Conservation (phyloP, 2,329 filamentous ascomycete genomes). For the Beauveria australis region DNA sequence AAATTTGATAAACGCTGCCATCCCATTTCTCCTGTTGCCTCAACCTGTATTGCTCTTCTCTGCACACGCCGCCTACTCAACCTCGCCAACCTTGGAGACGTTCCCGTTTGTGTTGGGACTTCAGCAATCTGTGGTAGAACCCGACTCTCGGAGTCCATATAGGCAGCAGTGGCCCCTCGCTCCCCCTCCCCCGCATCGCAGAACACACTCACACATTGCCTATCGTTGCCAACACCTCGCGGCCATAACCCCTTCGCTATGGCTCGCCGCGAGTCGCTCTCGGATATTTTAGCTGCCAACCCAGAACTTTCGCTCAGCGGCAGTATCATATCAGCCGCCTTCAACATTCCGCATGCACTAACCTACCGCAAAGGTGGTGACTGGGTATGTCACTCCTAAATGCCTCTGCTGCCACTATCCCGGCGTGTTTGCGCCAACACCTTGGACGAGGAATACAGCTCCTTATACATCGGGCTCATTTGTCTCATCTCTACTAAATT, state of each 20-base stretch:
- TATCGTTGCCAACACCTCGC: conserved; percentile 9
- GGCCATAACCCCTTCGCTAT: conserved; percentile 23
- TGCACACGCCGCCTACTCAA: neutral
- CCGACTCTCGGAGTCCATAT: neutral
- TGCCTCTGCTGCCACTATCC: neutral
- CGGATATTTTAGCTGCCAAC: conserved; percentile 47
- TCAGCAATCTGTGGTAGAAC: neutral
- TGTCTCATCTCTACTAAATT: neutral
- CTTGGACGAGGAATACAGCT: too few relatives aligned
- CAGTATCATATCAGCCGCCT: conserved; percentile 59
- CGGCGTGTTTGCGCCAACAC: neutral
- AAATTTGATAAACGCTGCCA: conserved; percentile 1
- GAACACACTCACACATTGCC: neutral
- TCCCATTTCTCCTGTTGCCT: neutral
- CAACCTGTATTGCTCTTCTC: neutral
- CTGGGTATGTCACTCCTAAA: conserved; percentile 38
- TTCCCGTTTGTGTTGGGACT: neutral
- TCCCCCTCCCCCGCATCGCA: conserved; percentile 11
- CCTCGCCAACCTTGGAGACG: neutral
- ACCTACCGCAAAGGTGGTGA: conserved; percentile 50
- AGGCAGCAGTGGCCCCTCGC: neutral
- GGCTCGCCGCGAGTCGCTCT: conserved; percentile 42
- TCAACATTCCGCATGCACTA: conserved; percentile 53
- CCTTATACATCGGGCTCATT: too few relatives aligned
- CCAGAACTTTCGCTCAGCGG: conserved; percentile 52